Conservation (phyloP, 768 basidiomycete genomes). For the Suillus tomentosus region DNA sequence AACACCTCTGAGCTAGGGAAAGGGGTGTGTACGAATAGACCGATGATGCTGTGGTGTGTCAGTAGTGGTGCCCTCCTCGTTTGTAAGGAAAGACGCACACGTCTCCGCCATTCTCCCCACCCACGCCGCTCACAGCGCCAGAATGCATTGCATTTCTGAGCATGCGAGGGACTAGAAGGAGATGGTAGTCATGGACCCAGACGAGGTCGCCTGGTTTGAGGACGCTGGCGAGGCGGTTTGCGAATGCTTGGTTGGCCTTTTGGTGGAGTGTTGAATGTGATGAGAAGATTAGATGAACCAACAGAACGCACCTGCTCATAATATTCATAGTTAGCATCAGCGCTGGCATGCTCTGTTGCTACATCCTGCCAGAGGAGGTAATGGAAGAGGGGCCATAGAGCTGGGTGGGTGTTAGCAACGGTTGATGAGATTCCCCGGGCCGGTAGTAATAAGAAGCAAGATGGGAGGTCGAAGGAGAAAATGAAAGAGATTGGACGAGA, state of each 20-base stretch:
- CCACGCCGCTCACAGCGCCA: background rate
- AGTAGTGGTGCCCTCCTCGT: background rate
- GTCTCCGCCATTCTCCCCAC: constrained; percentile 30
- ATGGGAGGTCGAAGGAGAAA: constrained; percentile 5
- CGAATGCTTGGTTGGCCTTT: constrained; percentile 84
- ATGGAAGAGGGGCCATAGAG: constrained; percentile 97
- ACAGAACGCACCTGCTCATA: constrained; percentile 25
- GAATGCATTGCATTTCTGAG: constrained; percentile 62
- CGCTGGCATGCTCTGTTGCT: constrained; percentile 83
- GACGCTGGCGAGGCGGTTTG: constrained; percentile 67
- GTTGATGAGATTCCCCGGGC: background rate
- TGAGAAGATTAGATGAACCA: background rate
- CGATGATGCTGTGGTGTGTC: constrained; percentile 51
- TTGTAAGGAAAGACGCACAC: constrained; percentile 18
- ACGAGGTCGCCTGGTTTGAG: constrained; percentile 91
- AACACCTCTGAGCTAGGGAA: constrained; percentile 98
- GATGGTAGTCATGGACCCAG: constrained; percentile 95
- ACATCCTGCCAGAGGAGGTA: constrained; percentile 98
- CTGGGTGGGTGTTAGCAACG: constrained; percentile 39
- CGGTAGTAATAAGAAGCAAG: constrained; percentile 2
- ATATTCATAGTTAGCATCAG: constrained; percentile 71
- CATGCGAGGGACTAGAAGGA: constrained; percentile 86
- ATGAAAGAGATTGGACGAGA: background rate
- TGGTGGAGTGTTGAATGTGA: background rate
- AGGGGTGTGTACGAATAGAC: constrained; percentile 96